These are phyloP conservation scores for Coprinopsis marcescibilis DNA, from an alignment of 768 basidiomycete genomes.

Conservation along the genomic window DNA sequence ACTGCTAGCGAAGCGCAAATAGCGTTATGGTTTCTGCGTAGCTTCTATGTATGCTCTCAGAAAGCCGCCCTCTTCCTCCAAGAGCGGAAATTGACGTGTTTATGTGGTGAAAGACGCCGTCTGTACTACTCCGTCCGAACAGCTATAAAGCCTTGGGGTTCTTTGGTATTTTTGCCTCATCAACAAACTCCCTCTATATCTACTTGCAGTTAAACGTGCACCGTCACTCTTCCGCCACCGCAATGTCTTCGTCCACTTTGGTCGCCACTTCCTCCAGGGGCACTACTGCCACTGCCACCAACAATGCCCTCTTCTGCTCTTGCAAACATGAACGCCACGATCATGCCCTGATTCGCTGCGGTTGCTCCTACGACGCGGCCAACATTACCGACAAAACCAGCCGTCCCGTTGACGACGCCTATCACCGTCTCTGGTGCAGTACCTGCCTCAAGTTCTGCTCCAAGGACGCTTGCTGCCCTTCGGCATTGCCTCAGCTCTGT, in stretches of 20 bases:
- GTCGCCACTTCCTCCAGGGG: not conserved
- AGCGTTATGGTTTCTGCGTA: conserved; percentile 8
- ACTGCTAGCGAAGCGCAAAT: not conserved
- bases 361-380: conserved; percentile 22
- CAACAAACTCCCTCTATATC: too few species aligned
- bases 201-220: too few species aligned
- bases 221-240: too few species aligned
- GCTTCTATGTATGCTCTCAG: not conserved
- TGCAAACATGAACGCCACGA: conserved; percentile 17
- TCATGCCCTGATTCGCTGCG: conserved; percentile 22
- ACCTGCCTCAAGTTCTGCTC: conserved; percentile 23
- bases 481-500: conserved; percentile 11
- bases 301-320: conserved; percentile 14
- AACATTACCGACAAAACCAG: conserved; percentile 15
- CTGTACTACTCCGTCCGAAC: not conserved
- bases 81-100: not conserved
- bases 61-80: not conserved
- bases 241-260: too few species aligned
- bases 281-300: conserved; percentile 4
- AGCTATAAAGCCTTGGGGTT: too few species aligned
- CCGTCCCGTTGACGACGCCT: conserved; percentile 20
- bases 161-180: too few species aligned
- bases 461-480: conserved; percentile 17
- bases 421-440: conserved; percentile 25
- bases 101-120: not conserved